A percentile compares a stretch with the other conserved stretches of the same genome.
These are phyloP conservation scores for Saccharomycopsis capsularis DNA, from an alignment of 805 yeast genomes.

Conservation along the genomic window DNA sequence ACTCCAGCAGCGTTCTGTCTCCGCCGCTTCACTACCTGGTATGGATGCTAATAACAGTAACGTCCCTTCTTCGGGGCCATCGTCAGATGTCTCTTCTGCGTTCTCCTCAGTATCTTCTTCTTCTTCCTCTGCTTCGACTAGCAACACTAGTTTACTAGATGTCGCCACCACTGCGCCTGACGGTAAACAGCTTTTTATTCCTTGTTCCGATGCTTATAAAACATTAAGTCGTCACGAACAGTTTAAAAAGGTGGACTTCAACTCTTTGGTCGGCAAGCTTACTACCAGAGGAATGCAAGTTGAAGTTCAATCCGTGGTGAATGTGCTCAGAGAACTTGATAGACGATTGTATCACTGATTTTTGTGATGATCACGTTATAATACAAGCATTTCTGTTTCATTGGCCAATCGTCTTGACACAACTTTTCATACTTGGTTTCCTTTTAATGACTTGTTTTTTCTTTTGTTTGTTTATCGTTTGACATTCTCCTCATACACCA, in stretches of 20 bases:
- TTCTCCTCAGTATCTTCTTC: background rate
- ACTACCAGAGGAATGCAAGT: constrained; percentile 81
- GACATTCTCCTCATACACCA: no score
- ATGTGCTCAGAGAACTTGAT: constrained; percentile 75
- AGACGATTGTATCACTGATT: constrained; percentile 46
- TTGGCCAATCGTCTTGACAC: no score
- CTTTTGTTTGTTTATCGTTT: no score
- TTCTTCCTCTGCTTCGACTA: background rate
- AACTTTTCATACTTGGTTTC: no score
- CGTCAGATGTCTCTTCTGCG: background rate
- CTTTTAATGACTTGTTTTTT: no score
- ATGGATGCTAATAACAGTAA: background rate
- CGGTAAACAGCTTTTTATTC: constrained; percentile 52
- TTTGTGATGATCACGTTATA: no score
- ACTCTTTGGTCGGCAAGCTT: constrained; percentile 64
- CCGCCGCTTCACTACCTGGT: background rate
- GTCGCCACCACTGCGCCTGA: background rate
- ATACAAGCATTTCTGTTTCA: no score
- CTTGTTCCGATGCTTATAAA: constrained; percentile 86
- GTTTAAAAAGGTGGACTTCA: constrained; percentile 66
- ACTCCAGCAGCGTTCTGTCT: background rate
- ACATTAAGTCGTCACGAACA: constrained; percentile 77
- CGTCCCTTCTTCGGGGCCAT: background rate
- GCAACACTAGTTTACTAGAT: no score
- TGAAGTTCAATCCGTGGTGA: constrained; percentile 86